Conservation (phyloP, 192 early-diverging fungal genomes). For the Coemansia sp. region DNA sequence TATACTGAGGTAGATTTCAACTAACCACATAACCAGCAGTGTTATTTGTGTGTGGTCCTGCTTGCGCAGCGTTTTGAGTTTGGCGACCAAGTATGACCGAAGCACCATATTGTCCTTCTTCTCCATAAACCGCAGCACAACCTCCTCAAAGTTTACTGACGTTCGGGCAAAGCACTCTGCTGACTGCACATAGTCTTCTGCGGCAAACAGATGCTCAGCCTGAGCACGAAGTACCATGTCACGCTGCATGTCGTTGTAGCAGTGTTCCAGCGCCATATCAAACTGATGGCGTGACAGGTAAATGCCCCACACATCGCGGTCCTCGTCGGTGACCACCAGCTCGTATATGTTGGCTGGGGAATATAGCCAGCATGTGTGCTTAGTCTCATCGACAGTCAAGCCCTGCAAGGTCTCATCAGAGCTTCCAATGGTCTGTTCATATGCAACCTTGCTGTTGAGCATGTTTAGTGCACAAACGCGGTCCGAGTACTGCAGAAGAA, state of each 20-base stretch:
- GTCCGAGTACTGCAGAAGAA: slow-evolving; percentile 79
- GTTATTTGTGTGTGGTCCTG: slow-evolving; percentile 80
- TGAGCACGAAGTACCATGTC: slow-evolving; percentile 79
- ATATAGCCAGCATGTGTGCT: slow-evolving; percentile 90
- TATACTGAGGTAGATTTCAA: slow-evolving; percentile 82
- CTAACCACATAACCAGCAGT: slow-evolving; percentile 76
- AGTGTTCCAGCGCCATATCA: slow-evolving; percentile 76
- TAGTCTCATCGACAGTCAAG: slow-evolving; percentile 71
- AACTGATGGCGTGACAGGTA: slow-evolving; percentile 81
- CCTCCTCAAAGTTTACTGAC: slow-evolving; percentile 82
- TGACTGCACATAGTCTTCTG: slow-evolving; percentile 68
- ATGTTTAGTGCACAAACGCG: slow-evolving; percentile 75
- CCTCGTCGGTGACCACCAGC: slow-evolving; percentile 88
- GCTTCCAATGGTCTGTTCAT: slow-evolving; percentile 70
- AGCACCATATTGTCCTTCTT: slow-evolving; percentile 73
- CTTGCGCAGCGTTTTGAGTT: slow-evolving; percentile 66
- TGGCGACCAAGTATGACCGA: slow-evolving; percentile 73
- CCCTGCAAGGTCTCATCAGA: slow-evolving; percentile 62
- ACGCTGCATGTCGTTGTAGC: slow-evolving; percentile 68
- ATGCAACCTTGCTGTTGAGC: slow-evolving; percentile 80
- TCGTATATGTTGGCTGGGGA: slow-evolving; percentile 85
- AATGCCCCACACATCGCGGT: slow-evolving; percentile 91
- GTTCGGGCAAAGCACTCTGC: slow-evolving; percentile 87
- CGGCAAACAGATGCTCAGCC: slow-evolving; percentile 82
- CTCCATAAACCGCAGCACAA: slow-evolving; percentile 76